phyloP scores from a whole-genome alignment of 2,329 filamentous ascomycete genomes.

The Pseudocercospora vitis region DNA sequence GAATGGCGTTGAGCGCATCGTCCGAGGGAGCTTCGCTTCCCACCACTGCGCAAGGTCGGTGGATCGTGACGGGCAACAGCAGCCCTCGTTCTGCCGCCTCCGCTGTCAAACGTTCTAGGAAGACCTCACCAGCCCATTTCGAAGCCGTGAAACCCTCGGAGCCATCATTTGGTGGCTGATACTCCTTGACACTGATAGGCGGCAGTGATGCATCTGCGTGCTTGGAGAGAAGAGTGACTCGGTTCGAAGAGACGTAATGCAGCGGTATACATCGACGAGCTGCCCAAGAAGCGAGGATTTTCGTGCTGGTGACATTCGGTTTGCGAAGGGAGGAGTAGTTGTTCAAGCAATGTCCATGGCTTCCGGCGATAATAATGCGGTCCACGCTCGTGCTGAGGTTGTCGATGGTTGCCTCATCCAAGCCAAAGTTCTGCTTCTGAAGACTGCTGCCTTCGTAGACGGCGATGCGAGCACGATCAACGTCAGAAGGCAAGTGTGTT shows the following conservation, averaged over 20 bases:
- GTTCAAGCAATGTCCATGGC: constrained; percentile 32
- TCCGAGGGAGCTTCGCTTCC: constrained; percentile 20
- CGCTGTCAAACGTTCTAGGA: constrained; percentile 13
- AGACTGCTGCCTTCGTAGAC: constrained; percentile 17
- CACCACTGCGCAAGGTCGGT: constrained; percentile 23
- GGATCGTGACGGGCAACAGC: constrained; percentile 16
- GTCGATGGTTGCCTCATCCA: constrained; percentile 35
- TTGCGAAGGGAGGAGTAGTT: constrained; percentile 31
- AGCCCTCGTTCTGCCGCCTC: background rate
- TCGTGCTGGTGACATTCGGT: constrained; percentile 29
- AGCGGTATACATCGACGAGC: constrained; percentile 23
- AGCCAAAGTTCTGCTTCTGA: constrained; percentile 39
- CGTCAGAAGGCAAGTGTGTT: constrained; percentile 25
- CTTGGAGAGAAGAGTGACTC: constrained; percentile 19
- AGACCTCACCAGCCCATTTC: constrained; percentile 23
- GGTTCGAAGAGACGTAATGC: constrained; percentile 27
- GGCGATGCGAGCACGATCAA: constrained; percentile 42
- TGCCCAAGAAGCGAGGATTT: constrained; percentile 11
- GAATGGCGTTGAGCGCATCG: constrained; percentile 21
- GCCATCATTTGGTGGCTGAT: constrained; percentile 13
- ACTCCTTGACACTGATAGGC: constrained; percentile 13
- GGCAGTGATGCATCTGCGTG: constrained; percentile 15
- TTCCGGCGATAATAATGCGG: constrained; percentile 32
- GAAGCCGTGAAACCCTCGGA: constrained; percentile 23
- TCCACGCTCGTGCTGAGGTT: constrained; percentile 39